A percentile compares a stretch with the other conserved stretches of the same genome.
Evolutionary conservation across 257 asterid genomes (phyloP).

Genomic region (Solanum chiquidenum): DNA sequence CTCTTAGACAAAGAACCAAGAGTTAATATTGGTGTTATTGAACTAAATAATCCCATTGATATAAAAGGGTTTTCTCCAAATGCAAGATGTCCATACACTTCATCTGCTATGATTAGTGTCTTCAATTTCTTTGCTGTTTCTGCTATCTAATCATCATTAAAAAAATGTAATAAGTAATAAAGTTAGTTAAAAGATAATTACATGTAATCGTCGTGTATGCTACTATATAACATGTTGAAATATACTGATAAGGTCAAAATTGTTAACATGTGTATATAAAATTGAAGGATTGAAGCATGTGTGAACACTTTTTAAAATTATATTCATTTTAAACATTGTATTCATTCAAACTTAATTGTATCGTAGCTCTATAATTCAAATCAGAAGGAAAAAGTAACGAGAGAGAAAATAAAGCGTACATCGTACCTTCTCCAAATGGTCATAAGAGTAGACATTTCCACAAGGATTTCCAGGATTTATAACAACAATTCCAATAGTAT

Average conservation of each 20-base stretch:
- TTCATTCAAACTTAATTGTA: neutral
- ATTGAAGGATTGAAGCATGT: neutral
- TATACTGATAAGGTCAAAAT: neutral
- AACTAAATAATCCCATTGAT: conserved; percentile 78
- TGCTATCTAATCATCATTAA: conserved; percentile 37
- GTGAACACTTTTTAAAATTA: too few relatives aligned
- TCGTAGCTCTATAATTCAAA: neutral
- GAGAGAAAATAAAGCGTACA: neutral
- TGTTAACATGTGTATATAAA: neutral
- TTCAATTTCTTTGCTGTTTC: conserved; percentile 62
- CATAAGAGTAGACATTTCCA: conserved; percentile 61
- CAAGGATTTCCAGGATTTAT: conserved; percentile 95
- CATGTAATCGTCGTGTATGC: neutral
- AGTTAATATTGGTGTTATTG: conserved; percentile 56
- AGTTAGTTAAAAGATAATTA: neutral
- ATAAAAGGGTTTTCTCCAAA: conserved; percentile 69
- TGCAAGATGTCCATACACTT: conserved; percentile 78
- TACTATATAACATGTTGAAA: neutral
- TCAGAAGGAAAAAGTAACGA: neutral
- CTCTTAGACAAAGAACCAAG: conserved; percentile 84
- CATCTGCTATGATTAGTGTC: conserved; percentile 59
- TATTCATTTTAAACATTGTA: too few relatives aligned
- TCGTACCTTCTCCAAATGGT: conserved; percentile 54
- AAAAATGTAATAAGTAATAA: neutral
- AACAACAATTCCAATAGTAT: conserved; percentile 58